Evolutionary conservation across 441 rosid species (phyloP), one percentile per base, ranked within the genome.

Genomic region (Gossypium davidsonii): DNA sequence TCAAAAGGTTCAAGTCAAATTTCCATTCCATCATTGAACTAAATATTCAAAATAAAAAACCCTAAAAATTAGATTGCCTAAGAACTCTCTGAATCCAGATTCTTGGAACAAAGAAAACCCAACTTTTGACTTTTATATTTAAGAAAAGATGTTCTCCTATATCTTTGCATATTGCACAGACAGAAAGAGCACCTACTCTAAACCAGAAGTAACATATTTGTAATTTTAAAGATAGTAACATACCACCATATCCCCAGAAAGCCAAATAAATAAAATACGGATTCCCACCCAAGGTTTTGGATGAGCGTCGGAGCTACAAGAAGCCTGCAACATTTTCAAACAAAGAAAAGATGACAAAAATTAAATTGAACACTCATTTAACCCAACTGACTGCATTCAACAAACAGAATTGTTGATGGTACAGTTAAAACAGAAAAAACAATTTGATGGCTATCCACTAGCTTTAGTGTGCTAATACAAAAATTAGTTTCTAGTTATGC

Each of bases 231-330:
- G 15, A 34, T 44, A 56, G 75, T 44, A 70, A 79, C 91, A 80
- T 85, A 91, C 98, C 97, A 94, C 72, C 79, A 91, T 71, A 91
- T 46, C 70, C 98, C 98, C 74, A 90, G 78, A 60, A 87, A 71
- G 80, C 93, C 90, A 79, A 94, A 94, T 67, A 88, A 60, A 82
- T 87, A 91, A 83, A 94, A 94, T 53, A 94, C 92, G 49, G 91
- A 88, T 86, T 85, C 96, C 98, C 98, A 94, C 68, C 96, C 91
- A 75, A 85, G 82, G 73, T 74, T 89, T 73, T 94, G 90, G 80
- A 94, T 94, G 23, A 94, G 84, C 1, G 96, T 89, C 77, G 98
- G 95, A 76, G 98, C 93, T 80, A 94, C 79, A 72, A 94, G 93
- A 84, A 90, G 95, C 90, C 97, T 91, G 96, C 82, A 84, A 64